Percentiles rank a stretch among this genome's conserved stretches.
Conservation (phyloP, 1,284 basidiomycete species). For the Xanthoconium separans region DNA sequence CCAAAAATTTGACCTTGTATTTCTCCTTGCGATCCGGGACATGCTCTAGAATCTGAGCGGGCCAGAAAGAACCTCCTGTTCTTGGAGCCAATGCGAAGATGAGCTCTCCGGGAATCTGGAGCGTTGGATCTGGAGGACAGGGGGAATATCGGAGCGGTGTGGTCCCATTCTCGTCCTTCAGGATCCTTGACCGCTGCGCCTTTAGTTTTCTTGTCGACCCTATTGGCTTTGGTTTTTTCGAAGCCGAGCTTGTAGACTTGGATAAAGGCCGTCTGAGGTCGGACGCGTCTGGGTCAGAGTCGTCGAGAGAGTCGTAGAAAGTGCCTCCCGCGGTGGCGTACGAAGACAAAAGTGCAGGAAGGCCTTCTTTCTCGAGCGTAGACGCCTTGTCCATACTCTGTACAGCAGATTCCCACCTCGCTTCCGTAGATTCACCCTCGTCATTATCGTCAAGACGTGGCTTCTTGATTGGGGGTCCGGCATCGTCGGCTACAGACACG, state of each 20-base stretch:
- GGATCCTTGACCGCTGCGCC: constrained; percentile 16
- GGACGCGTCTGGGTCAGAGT: constrained; percentile 25
- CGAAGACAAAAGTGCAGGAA: constrained; percentile 40
- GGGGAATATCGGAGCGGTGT: constrained; percentile 33
- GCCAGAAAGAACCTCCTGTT: constrained; percentile 53
- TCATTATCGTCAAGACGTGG: constrained; percentile 34
- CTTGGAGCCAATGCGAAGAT: constrained; percentile 51
- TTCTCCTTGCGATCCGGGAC: constrained; percentile 35
- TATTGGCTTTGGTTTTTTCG: constrained; percentile 7
- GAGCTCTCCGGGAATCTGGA: constrained; percentile 65
- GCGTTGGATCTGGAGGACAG: constrained; percentile 44
- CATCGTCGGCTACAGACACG: constrained; percentile 18
- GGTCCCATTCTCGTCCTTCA: background rate
- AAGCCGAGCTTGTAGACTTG: background rate
- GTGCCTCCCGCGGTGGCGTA: constrained; percentile 25
- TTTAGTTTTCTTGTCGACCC: constrained; percentile 19
- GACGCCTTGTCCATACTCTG: constrained; percentile 34
- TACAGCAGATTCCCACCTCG: constrained; percentile 43
- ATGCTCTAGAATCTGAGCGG: constrained; percentile 58
- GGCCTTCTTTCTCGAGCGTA: constrained; percentile 40
- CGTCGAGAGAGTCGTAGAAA: constrained; percentile 27
- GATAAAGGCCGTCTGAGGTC: constrained; percentile 6
- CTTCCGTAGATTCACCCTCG: constrained; percentile 12
- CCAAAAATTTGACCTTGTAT: constrained; percentile 58
- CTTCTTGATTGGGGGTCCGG: constrained; percentile 41